phyloP scores from a whole-genome alignment of 805 yeast species.

The Candida morakotiae region DNA sequence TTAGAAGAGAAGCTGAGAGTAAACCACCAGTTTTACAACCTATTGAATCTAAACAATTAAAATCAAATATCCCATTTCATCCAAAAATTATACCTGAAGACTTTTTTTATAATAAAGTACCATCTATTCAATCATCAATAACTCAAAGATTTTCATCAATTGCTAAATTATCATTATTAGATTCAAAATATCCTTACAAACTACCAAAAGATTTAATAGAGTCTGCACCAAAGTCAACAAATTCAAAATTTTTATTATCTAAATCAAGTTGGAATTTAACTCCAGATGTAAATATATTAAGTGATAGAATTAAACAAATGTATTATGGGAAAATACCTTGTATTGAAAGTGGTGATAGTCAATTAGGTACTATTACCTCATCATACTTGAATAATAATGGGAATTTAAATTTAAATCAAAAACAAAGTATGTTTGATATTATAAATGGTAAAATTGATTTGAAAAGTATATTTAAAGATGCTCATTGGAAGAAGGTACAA shows the following conservation, averaged over 20 bases:
- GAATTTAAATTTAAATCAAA: slow-evolving; percentile 20
- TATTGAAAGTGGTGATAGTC: not conserved
- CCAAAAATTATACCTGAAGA: slow-evolving; percentile 14
- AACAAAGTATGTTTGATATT: slow-evolving; percentile 26
- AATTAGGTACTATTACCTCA: not conserved
- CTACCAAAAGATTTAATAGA: slow-evolving; percentile 33
- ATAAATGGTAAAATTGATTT: slow-evolving; percentile 23
- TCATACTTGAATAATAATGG: slow-evolving; percentile 1
- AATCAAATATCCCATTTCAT: slow-evolving; percentile 1
- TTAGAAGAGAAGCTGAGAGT: not conserved
- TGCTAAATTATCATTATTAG: slow-evolving; percentile 32
- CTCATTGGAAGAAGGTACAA: slow-evolving; percentile 14
- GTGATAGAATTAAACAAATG: slow-evolving; percentile 23
- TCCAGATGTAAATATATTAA: slow-evolving; percentile 18
- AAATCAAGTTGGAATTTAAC: slow-evolving; percentile 20
- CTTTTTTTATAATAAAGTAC: slow-evolving; percentile 36
- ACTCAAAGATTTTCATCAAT: slow-evolving; percentile 37
- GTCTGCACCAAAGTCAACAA: slow-evolving; percentile 11
- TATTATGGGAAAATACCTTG: slow-evolving; percentile 28
- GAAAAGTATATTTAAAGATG: slow-evolving; percentile 10
- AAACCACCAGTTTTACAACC: slow-evolving; percentile 6
- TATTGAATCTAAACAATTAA: slow-evolving; percentile 8
- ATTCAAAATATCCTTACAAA: slow-evolving; percentile 38
- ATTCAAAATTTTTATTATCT: slow-evolving; percentile 30
- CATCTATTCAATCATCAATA: slow-evolving; percentile 22